Evolutionary conservation across 176 grass and related monocot species (phyloP).

Genomic region (Musa schizocarpa): DNA sequence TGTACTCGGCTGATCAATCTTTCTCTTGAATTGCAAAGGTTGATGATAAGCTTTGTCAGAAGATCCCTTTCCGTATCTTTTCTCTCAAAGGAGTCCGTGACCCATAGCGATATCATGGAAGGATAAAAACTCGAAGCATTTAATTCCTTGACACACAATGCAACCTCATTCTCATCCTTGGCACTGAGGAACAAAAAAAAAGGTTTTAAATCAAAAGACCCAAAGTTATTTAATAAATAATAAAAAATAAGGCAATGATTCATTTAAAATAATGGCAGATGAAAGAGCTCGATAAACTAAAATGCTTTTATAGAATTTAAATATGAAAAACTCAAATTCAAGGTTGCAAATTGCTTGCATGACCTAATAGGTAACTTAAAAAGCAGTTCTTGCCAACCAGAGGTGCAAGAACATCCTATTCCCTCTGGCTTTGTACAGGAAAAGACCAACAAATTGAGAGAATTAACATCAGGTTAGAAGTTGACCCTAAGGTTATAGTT

Average conservation of each 20-base stretch:
- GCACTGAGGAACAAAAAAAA: conserved; percentile 29
- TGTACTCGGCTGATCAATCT: conserved; percentile 56
- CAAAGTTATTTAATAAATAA: neutral
- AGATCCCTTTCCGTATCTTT: conserved; percentile 81
- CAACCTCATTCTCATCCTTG: conserved; percentile 83
- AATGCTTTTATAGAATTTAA: too few relatives aligned
- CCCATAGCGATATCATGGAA: conserved; percentile 67
- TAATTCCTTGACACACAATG: conserved; percentile 88
- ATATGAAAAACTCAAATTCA: too few relatives aligned
- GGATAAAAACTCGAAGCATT: conserved; percentile 76
- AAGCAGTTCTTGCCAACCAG: too few relatives aligned
- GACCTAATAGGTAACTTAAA: too few relatives aligned
- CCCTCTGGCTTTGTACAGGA: neutral
- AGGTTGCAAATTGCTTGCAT: too few relatives aligned
- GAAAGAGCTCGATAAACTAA: too few relatives aligned
- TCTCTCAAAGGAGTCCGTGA: conserved; percentile 92
- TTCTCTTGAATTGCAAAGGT: conserved; percentile 48
- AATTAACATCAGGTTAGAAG: neutral
- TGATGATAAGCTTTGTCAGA: conserved; percentile 68
- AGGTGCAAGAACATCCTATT: too few relatives aligned
- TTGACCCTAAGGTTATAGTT: neutral
- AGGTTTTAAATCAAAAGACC: neutral
- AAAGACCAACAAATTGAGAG: neutral
- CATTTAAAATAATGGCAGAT: neutral
- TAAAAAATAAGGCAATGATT: neutral